These are phyloP conservation scores for Closterium sp. DNA, from an alignment of 139 green algal species.

Conservation along the genomic window DNA sequence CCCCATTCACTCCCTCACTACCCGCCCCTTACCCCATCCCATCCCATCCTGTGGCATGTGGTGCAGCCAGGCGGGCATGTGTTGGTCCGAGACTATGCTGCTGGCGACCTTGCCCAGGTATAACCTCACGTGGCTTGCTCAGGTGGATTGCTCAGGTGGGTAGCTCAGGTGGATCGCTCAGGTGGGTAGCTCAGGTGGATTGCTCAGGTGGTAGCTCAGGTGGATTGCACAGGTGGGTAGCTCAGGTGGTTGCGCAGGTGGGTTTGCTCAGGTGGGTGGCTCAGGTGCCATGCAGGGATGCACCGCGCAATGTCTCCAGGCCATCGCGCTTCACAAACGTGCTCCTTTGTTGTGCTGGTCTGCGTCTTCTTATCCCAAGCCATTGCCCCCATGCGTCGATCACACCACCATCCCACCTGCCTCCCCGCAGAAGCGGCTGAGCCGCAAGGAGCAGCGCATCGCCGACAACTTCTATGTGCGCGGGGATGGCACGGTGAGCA, in stretches of 20 bases:
- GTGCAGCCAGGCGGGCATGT: constrained; percentile 49
- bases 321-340: too few relatives aligned
- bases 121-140: too few relatives aligned
- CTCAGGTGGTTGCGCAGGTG: not conserved
- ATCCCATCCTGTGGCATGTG: not conserved
- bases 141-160: too few relatives aligned
- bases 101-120: constrained; percentile 62
- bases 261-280: not conserved
- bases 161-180: too few relatives aligned
- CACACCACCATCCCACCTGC: too few relatives aligned
- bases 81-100: constrained; percentile 59
- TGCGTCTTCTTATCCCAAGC: too few relatives aligned
- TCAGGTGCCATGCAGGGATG: not conserved
- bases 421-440: constrained; percentile 37
- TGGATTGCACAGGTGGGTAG: not conserved
- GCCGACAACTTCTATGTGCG: constrained; percentile 49
- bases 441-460: constrained; percentile 45
- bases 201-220: too few relatives aligned
- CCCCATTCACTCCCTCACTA: not conserved
- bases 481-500: constrained; percentile 49
- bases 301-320: too few relatives aligned
- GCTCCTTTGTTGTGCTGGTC: too few relatives aligned
- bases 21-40: not conserved
- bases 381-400: too few relatives aligned
- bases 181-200: not conserved